phyloP scores from a whole-genome alignment of 2,329 filamentous ascomycete genomes.

The Stagonosporopsis vannaccii region DNA sequence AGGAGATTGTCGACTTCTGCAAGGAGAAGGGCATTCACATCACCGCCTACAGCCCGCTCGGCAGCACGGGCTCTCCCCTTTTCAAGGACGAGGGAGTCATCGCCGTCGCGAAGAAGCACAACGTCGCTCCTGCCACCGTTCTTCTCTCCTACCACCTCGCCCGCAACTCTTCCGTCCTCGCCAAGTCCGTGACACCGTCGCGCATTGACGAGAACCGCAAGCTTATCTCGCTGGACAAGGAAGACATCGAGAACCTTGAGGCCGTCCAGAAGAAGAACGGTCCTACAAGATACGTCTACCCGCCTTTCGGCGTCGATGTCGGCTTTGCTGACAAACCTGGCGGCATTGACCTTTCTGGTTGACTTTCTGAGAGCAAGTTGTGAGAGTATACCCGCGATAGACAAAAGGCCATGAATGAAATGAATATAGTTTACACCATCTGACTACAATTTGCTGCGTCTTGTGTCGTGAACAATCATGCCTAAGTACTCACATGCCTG shows the following conservation, averaged over 20 bases:
- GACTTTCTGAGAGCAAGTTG: conserved; percentile 19
- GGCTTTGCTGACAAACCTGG: conserved; percentile 59
- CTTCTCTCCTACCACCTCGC: conserved; percentile 76
- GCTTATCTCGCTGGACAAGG: conserved; percentile 68
- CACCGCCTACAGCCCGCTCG: conserved; percentile 69
- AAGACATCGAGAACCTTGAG: conserved; percentile 65
- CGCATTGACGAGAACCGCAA: conserved; percentile 75
- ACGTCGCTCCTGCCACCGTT: conserved; percentile 61
- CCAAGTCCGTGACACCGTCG: conserved; percentile 73
- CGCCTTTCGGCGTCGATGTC: conserved; percentile 57
- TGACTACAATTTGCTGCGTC: background rate
- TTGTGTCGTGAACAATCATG: background rate
- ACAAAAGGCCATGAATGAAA: conserved; percentile 12
- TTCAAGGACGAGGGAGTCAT: conserved; percentile 57
- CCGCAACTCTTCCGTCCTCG: conserved; percentile 72
- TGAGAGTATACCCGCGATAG: conserved; percentile 20
- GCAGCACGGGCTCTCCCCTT: conserved; percentile 57
- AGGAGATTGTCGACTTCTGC: conserved; percentile 75
- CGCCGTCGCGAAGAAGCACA: conserved; percentile 59
- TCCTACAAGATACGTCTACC: conserved; percentile 57
- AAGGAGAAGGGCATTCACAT: conserved; percentile 72
- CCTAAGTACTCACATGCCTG: background rate
- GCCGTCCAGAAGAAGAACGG: conserved; percentile 57
- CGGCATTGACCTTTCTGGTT: conserved; percentile 47
- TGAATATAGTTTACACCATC: background rate